These are phyloP conservation scores for Yamadazyma ubonensis DNA, from an alignment of 805 yeast genomes.

Conservation along the genomic window DNA sequence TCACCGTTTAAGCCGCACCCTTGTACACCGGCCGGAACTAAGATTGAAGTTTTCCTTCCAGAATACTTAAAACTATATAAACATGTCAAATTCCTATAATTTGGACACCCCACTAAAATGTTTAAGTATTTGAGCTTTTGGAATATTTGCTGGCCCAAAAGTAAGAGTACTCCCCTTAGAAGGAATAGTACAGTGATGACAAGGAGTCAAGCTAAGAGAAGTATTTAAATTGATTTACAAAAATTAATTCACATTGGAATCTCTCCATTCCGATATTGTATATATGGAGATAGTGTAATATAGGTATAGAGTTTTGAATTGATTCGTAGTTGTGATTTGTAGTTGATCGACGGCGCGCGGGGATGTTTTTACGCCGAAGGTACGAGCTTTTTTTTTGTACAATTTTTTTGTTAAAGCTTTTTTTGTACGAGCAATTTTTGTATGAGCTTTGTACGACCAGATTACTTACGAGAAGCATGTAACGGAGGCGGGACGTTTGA, in stretches of 20 bases:
- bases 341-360: no score
- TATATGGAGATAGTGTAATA: conserved; percentile 1
- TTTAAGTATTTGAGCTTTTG: conserved; percentile 3
- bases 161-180: not conserved
- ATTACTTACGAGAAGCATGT: no score
- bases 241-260: not conserved
- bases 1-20: not conserved
- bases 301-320: not conserved
- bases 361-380: no score
- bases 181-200: conserved; percentile 6
- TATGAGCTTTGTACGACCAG: no score
- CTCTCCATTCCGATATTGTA: not conserved
- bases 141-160: conserved; percentile 3
- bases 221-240: not conserved
- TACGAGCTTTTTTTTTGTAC: no score
- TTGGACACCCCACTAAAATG: not conserved
- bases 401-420: no score
- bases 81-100: not conserved
- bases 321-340: no score
- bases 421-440: no score
- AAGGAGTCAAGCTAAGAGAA: conserved; percentile 8
- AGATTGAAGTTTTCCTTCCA: not conserved
- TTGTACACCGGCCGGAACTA: not conserved
- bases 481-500: no score
- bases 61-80: not conserved